Base-by-base conservation (phyloP, 2,329 filamentous ascomycete species). In the Cadophora malorum region DNA sequence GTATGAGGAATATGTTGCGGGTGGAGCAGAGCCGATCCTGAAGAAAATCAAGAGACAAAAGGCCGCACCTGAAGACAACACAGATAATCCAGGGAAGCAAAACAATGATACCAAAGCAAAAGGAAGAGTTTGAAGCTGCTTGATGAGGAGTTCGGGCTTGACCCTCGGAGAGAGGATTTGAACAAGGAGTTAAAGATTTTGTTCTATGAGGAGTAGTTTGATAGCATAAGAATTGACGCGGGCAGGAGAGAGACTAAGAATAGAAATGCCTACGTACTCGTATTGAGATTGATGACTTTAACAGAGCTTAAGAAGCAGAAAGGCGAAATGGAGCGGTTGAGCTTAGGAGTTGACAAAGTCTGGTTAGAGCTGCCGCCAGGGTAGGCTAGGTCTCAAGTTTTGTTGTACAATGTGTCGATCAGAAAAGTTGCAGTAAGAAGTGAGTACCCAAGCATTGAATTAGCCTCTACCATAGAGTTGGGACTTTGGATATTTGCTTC, bases 11-110 rank as follows among this genome's bases (percentile, higher is more conserved):
- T 72, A 72, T 62, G 58, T 69, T 21, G 63, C 72, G 12, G 71
- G 71, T 41, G 66, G 67, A 21, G 61, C 65, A 8, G 68, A 73
- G 50, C 71, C 68, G 2, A 70, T 74, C 45, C 35, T 75, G 16
- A 70, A 73, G 19, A 76, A 68, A 49, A 71, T 75, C 41, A 71
- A 67, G 50, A 75, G 67, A 53, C 69, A 70, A 66, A 70, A 58
- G 56, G 60, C 64, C 19, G 66, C 45, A 16, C 53, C 25, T 52
- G 38, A 47, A 60, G 55, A 38, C 23, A n/a, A 9, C 9, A 16
- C 21, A 49, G 60, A 59, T 65, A 38, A 21, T 19, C 6, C 12
- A 23, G 52, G 16, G 58, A 16, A 28, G 49, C 35, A 53, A 23
- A 31, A 14, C 7, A 33, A 23, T 16, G 33, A 59, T 7, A 12